Base-by-base conservation (phyloP, 345 rosid genomes). In the Streptanthus diversifolius region DNA sequence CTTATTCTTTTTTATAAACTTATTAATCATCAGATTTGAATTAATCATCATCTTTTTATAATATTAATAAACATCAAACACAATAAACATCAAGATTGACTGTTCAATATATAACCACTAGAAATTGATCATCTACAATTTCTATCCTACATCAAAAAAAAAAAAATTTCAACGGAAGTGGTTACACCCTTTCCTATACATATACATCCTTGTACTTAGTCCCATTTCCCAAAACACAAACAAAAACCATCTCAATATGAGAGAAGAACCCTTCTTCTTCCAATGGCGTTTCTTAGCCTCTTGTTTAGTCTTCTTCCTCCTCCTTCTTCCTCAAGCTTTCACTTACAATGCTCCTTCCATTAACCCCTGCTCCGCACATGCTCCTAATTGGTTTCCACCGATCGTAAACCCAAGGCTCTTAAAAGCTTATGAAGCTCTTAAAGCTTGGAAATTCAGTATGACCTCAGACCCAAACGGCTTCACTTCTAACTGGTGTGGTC, bases 401-500 rank as follows among this genome's bases (percentile, higher is more conserved):
- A 48, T 78, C 62, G 41, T 54, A 30, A 90, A 88, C 83, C 89
- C 93, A 9, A 82, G 90, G 67, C 98, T 90, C 63, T 69, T 35
- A 43, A 77, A 80, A 7, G 98, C 98, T 24, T 90, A 74, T 70
- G 36, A 47, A 54, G 96, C 96, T 57, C 90, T 93, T 27, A 86
- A 89, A 68, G 91, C 96, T 19, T 90, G 88, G 90, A 93, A 90
- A 66, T 68, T 76, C 54, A 68, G 83, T 49, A 90, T 93, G 39
- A 81, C 81, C 7, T 84, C 86, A 14, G 97, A 93, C 83, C 97
- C 97, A 25, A 76, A 80, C 39, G 77, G 80, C 52, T 80, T 87
- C 70, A 86, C 96, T 25, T 60, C 83, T 0, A 83, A 87, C 49
- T 93, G 98, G 98, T 76, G 68, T 37, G 98, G 96, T 45, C 88